Base-by-base conservation (phyloP, 345 rosid genomes). In the Tarenaya hassleriana region DNA sequence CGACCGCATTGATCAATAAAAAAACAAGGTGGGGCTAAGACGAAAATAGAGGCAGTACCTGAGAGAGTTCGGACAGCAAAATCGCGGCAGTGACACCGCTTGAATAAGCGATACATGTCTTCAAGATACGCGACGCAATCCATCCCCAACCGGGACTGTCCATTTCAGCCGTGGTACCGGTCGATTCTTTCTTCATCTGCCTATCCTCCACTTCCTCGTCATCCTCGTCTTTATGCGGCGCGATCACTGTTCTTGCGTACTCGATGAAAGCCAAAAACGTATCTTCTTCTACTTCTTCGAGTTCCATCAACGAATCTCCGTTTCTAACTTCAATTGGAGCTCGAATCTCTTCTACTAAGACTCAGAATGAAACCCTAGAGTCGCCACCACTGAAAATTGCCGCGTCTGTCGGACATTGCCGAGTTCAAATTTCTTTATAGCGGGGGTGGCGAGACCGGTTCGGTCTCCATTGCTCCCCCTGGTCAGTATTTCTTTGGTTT, bases 11-110 rank as follows among this genome's bases (percentile, higher is more conserved):
- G 7, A 17, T 4, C 9, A 21, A 15, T 12, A 59, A 39, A 40
- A 20, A 1, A 40, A 16, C 38, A 34, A 20, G 24, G 37, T 31
- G 10, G 4, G n/a, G n/a, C n/a, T n/a, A 51, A 56, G 56, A 6
- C 27, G 14, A 51, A 56, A 58, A 49, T 16, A 64, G 39, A 4
- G 40, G 55, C 40, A 27, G 21, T 50, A 83, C 98, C 86, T 79
- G 97, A 73, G 67, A 82, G 47, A 88, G 83, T 58, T 88, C 91
- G 16, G 98, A 81, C 52, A 88, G 73, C 33, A 92, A 58, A 71
- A 92, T 92, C 12, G 94, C 98, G 40, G 86, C 71, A 11, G 96
- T 91, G 44, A 88, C 90, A 33, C 98, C 95, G 31, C 96, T 92
- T 0, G 98, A 88, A 52, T 88, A 88, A 64, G 90, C 78, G 4